Conservation (phyloP, 2,329 filamentous ascomycete genomes). For the Fusarium mangiferae region DNA sequence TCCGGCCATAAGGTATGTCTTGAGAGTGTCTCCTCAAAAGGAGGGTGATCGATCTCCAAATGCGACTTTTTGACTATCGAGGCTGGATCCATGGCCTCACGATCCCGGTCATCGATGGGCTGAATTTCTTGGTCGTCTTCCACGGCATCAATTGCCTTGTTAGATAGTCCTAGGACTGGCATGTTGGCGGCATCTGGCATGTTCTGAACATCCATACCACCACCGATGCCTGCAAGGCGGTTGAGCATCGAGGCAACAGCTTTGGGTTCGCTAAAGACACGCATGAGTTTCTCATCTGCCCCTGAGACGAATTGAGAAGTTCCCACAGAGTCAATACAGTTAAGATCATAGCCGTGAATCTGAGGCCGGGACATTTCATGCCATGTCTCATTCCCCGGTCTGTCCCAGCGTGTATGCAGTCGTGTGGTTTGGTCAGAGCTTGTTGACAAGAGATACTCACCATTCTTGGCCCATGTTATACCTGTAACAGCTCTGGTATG, state of each 20-base stretch:
- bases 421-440: constrained; percentile 93
- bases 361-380: constrained; percentile 96
- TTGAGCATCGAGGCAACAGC: constrained; percentile 80
- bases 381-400: constrained; percentile 70
- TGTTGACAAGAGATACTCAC: constrained; percentile 88
- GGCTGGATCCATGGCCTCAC: constrained; percentile 65
- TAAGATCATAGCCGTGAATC: constrained; percentile 97
- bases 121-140: constrained; percentile 61
- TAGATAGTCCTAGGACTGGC: constrained; percentile 92
- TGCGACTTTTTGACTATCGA: constrained; percentile 68
- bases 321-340: constrained; percentile 85
- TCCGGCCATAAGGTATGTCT: constrained; percentile 96
- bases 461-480: constrained; percentile 83
- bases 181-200: constrained; percentile 93
- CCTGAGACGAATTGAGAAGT: constrained; percentile 87
- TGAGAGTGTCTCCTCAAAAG: constrained; percentile 88
- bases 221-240: constrained; percentile 71
- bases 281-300: constrained; percentile 96
- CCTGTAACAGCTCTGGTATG: constrained; percentile 86
- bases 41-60: constrained; percentile 76
- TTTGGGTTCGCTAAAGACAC: constrained; percentile 91
- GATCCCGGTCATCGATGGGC: constrained; percentile 58
- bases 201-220: constrained; percentile 49
- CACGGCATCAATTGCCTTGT: constrained; percentile 81
- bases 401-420: constrained; percentile 82